Conservation (phyloP, 2,329 filamentous ascomycete genomes). For the Cadophora sp. region DNA sequence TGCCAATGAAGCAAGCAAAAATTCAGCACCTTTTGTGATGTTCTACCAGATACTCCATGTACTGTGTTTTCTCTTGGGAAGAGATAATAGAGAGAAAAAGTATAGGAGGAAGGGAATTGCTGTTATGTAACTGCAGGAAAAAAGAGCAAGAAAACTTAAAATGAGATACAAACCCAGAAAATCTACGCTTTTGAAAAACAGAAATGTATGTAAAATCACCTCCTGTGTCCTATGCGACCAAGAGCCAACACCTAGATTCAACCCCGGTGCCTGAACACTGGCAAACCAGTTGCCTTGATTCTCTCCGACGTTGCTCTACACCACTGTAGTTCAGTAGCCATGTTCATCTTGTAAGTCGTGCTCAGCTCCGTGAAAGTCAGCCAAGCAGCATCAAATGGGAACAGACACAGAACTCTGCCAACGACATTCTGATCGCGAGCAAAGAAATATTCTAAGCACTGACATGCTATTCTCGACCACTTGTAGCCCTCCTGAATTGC, state of each 20-base stretch:
- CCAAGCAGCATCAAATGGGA: slow-evolving; percentile 28
- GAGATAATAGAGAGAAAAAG: not conserved
- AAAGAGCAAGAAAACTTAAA: not conserved
- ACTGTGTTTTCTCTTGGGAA: not conserved
- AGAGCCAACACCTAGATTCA: not conserved
- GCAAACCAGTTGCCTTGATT: slow-evolving; percentile 23
- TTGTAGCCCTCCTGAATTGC: slow-evolving; percentile 22
- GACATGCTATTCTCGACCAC: slow-evolving; percentile 29
- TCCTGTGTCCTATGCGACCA: not conserved
- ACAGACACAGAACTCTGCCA: slow-evolving; percentile 18
- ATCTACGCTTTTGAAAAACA: not conserved
- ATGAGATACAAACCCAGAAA: not conserved
- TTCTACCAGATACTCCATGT: not conserved
- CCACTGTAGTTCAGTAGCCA: slow-evolving; percentile 25
- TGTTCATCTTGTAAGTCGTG: slow-evolving; percentile 14
- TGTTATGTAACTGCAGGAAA: not conserved
- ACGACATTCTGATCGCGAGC: slow-evolving; percentile 18
- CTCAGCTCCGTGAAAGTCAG: slow-evolving; percentile 21
- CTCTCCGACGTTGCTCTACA: slow-evolving; percentile 20
- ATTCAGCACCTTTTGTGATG: not conserved
- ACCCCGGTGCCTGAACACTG: slow-evolving; percentile 20
- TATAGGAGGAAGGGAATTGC: not conserved
- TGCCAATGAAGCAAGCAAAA: not conserved
- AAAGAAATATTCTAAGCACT: slow-evolving; percentile 30
- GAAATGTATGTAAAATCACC: not conserved